Evolutionary conservation across 1,284 basidiomycete species (phyloP).

Genomic region (Ganoderma resinaceum): DNA sequence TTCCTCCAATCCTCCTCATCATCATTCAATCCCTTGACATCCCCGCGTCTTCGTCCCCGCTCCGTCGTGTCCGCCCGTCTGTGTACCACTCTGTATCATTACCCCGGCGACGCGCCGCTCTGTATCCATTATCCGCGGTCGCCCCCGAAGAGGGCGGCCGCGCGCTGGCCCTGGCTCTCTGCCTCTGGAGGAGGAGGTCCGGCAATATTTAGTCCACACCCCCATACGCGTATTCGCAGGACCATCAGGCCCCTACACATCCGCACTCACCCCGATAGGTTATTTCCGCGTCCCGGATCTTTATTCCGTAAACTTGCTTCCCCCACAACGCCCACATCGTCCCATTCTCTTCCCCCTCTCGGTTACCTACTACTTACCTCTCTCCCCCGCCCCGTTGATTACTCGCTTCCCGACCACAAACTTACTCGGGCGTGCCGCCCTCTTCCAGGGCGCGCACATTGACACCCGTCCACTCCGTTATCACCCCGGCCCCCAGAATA

Average conservation of each 20-base stretch:
- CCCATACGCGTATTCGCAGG: constrained; percentile 13
- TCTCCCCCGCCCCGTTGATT: neutral
- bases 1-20: neutral
- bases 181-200: constrained; percentile 5
- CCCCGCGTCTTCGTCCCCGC: constrained; percentile 7
- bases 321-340: neutral
- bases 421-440: neutral
- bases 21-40: neutral
- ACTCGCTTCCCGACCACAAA: neutral
- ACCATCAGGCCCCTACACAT: constrained; percentile 21
- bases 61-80: constrained; percentile 14
- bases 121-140: constrained; percentile 32
- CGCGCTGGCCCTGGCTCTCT: constrained; percentile 18
- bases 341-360: neutral
- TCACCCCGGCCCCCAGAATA: constrained; percentile 14
- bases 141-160: constrained; percentile 20
- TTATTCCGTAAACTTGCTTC: constrained; percentile 30
- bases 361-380: constrained; percentile 1
- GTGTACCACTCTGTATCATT: constrained; percentile 34
- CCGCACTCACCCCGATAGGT: constrained; percentile 29
- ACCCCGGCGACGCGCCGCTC: constrained; percentile 29
- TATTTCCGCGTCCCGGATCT: constrained; percentile 34
- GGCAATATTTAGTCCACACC: constrained; percentile 2
- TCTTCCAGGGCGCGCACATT: neutral
- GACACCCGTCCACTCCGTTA: constrained; percentile 3